Evolutionary conservation across 208 protist species (phyloP).

Genomic region (Acanthamoeba lugdunensis): DNA sequence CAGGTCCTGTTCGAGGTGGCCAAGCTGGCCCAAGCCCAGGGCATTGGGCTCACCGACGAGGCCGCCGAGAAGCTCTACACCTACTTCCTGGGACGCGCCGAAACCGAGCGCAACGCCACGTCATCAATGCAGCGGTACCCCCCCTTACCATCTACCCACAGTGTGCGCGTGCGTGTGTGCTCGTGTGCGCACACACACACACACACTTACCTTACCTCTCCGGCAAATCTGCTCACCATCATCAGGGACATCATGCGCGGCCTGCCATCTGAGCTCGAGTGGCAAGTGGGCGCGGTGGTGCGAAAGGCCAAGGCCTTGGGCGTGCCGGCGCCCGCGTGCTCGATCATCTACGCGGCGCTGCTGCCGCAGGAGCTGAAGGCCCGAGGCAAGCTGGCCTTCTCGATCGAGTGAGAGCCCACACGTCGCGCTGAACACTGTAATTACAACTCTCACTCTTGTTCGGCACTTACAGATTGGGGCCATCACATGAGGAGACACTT

Average conservation of each 20-base stretch:
- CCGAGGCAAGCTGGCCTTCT: background rate
- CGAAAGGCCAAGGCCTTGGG: background rate
- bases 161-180: background rate
- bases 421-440: background rate
- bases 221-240: background rate
- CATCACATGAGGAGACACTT: background rate
- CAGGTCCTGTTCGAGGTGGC: constrained; percentile 38
- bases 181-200: background rate
- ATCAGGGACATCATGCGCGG: constrained; percentile 13
- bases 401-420: background rate
- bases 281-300: constrained; percentile 17
- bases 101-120: background rate
- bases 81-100: background rate
- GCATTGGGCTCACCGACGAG: constrained; percentile 23
- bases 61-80: constrained; percentile 15
- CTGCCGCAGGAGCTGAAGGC: constrained; percentile 11
- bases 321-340: background rate
- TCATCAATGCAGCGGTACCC: constrained; percentile 22
- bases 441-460: background rate
- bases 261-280: constrained; percentile 4
- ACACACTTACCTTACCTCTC: no score
- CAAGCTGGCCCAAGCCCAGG: background rate
- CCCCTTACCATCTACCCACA: background rate
- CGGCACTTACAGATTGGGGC: background rate
- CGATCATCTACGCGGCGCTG: constrained; percentile 7